These are phyloP conservation scores for Talaromyces sp. DNA, from an alignment of 2,329 filamentous ascomycete species.

Conservation along the genomic window DNA sequence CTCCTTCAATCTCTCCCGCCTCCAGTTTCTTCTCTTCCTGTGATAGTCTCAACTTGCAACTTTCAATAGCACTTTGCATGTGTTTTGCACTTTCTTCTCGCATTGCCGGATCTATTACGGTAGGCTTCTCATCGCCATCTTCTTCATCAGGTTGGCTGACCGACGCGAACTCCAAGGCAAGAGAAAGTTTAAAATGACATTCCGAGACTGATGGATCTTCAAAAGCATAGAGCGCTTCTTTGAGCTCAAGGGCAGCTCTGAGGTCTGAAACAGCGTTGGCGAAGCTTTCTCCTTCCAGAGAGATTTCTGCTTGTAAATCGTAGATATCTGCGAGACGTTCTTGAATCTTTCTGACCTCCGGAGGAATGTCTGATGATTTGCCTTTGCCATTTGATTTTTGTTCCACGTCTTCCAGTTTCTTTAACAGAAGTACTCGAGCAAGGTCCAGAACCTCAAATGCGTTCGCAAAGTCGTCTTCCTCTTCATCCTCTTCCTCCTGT, in stretches of 20 bases:
- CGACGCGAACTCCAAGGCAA: slow-evolving; percentile 90
- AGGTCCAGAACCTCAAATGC: slow-evolving; percentile 61
- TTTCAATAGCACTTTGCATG: slow-evolving; percentile 57
- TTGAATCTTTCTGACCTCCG: slow-evolving; percentile 59
- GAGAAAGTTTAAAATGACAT: slow-evolving; percentile 91
- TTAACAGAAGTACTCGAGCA: slow-evolving; percentile 54
- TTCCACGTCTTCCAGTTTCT: slow-evolving; percentile 50
- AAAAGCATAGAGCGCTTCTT: slow-evolving; percentile 69
- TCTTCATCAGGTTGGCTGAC: slow-evolving; percentile 45
- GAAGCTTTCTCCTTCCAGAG: slow-evolving; percentile 93
- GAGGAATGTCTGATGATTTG: slow-evolving; percentile 41
- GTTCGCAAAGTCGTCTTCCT: slow-evolving; percentile 60
- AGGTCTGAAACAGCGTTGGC: slow-evolving; percentile 80
- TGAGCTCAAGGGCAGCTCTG: slow-evolving; percentile 69
- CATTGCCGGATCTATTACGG: slow-evolving; percentile 49
- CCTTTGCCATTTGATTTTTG: slow-evolving; percentile 43
- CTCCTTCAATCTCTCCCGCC: slow-evolving; percentile 34
- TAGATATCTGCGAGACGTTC: slow-evolving; percentile 89
- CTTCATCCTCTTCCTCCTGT: slow-evolving; percentile 52
- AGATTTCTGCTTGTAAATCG: slow-evolving; percentile 91
- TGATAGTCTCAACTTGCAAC: slow-evolving; percentile 50
- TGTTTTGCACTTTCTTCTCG: slow-evolving; percentile 54
- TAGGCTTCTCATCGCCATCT: slow-evolving; percentile 14
- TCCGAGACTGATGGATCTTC: slow-evolving; percentile 86
- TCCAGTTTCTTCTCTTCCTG: slow-evolving; percentile 49